phyloP scores from a whole-genome alignment of 352 stramenopile genomes.

The Phytopythium litorale region DNA sequence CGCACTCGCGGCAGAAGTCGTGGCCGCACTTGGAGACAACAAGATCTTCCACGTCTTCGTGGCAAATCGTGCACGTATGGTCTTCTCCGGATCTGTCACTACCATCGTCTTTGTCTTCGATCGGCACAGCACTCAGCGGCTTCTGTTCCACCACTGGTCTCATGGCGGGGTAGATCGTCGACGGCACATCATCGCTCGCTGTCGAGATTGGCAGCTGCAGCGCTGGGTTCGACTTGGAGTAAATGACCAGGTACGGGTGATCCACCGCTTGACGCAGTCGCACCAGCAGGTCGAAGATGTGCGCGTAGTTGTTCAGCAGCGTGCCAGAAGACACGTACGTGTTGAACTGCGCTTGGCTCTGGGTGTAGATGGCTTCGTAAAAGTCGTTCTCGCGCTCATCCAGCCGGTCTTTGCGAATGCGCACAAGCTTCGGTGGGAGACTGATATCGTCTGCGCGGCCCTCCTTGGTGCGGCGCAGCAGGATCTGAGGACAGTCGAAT shows the following conservation, averaged over 20 bases:
- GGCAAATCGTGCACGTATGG: constrained; percentile 87
- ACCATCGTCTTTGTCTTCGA: constrained; percentile 6
- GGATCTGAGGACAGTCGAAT: constrained; percentile 73
- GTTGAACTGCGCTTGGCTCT: constrained; percentile 97
- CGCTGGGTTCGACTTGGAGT: constrained; percentile 84
- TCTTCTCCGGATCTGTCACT: constrained; percentile 24
- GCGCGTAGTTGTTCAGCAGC: constrained; percentile 99
- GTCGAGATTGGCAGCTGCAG: constrained; percentile 47
- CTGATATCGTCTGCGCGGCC: constrained; percentile 95
- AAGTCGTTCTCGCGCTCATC: constrained; percentile 97
- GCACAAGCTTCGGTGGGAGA: constrained; percentile 85
- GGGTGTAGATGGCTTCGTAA: constrained; percentile 98
- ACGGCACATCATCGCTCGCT: neutral
- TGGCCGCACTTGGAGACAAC: constrained; percentile 89
- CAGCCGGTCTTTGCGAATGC: constrained; percentile 78
- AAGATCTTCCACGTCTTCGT: constrained; percentile 89
- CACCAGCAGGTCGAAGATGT: constrained; percentile 98
- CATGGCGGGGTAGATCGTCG: constrained; percentile 11
- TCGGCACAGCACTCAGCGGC: constrained; percentile 32
- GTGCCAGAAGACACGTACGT: constrained; percentile 97
- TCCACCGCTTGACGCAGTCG: constrained; percentile 97
- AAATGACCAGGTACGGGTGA: constrained; percentile 97
- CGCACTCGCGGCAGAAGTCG: constrained; percentile 89
- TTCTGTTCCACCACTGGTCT: constrained; percentile 58
- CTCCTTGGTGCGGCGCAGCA: constrained; percentile 98